Evolutionary conservation across 805 yeast genomes (phyloP), one percentile per base, ranked within the genome.

Genomic region (Blastobotrys parvus): DNA sequence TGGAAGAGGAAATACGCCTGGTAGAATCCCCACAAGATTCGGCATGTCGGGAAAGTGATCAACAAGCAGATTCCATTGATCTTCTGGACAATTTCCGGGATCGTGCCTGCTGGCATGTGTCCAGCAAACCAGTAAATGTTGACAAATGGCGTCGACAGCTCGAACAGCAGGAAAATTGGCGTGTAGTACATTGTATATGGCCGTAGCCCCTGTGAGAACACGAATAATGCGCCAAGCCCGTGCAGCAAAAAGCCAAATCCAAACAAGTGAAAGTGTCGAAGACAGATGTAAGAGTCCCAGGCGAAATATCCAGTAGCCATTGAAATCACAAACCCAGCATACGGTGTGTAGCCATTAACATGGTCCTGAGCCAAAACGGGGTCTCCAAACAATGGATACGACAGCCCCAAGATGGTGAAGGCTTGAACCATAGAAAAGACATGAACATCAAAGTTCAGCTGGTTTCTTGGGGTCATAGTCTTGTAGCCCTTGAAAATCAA

Each of bases 91-190:
- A 57, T 68, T 19, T 68, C 69, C 34, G 83, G 78, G 41, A 86
- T 69, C 3, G 77, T 62, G 3, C 82, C 84, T 1, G 70, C 70
- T 1, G 95, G 92, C 15, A 88, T 68, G 54, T 84, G 80, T 25
- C 82, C 72, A 27, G 87, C 79, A 62, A 82, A 89, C 96, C 97
- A 92, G 62, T 92, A 86, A 58, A 85, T 61, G 63, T 92, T 94
- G 48, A 92, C 95, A 64, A 92, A 92, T 6, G 97, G 97, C 1
- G 97, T 85, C 38, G 94, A 82, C 33, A 84, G 72, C 64, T 92
- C 98, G 62, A 83, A 92, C 39, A 84, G 60, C 54, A 92, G 70
- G 60, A 89, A 92, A 17, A 80, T 77, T 1, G 95, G 90, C 21
- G 84, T 74, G 77, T 83, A 82, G 40, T 88, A 82, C 62, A 81